Base-by-base conservation (phyloP, 495 filamentous ascomycete species). In the Schizothecium vesticola region DNA sequence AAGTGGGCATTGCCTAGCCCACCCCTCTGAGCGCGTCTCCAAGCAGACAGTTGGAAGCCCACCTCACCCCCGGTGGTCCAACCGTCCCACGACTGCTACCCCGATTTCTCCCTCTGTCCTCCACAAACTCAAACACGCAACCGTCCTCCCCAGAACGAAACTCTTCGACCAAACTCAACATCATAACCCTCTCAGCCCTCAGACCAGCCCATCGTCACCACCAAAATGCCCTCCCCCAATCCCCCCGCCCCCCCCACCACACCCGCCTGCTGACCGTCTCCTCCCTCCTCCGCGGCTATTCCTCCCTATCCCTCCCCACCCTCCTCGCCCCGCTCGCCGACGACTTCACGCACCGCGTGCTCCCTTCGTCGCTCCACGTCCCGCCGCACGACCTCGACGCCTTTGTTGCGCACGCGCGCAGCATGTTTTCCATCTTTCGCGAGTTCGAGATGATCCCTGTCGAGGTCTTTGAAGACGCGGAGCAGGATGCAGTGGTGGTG, bases 401-500 rank as follows among this genome's bases (percentile, higher is more conserved):
- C 23, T 83, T 81, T 25, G 68, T 72, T 7, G 61, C 69, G 4
- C 78, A 81, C 70, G 78, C 79, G 4, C 68, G 63, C 0, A 69
- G 72, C 16, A 76, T 82, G 28, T 80, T 80, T 66, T 70, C 69
- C n/a, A 28, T 81, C 11, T 82, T 83, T 64, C 70, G 76, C 31
- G 25, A 68, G 2, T 82, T 83, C 72, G 64, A 61, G 10, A 78
- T 83, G 77, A 56, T 77, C 12, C 79, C 81, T 1, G 71, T 71
- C 60, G 69, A 59, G 0, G 73, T 81, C 24, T 74, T 75, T 67
- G 79, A 80, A 56, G 79, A 81, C 64, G 67, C 61, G 13, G 63
- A 56, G 2, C 65, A 63, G n/a, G 72, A 72, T 10, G 64, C 70
- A 24, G 73, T 80, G 1, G 73, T 77, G 8, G 67, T 82, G 16